These are phyloP conservation scores for Bruguiera parviflora DNA, from an alignment of 345 rosid species.

Conservation along the genomic window DNA sequence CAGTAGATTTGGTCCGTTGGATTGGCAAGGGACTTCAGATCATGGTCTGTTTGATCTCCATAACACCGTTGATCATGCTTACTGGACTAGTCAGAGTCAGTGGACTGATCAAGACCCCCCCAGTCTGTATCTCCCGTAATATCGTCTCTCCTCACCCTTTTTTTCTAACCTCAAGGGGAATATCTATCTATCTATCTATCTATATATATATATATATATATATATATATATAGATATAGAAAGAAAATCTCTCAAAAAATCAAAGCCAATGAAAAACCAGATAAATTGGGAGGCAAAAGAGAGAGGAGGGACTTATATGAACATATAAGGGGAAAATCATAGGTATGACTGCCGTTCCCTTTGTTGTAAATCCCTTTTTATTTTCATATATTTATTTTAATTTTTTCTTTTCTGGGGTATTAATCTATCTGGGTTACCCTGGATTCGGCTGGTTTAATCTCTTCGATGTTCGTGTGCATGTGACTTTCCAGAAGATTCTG, in stretches of 20 bases:
- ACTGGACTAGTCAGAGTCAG: conserved; percentile 83
- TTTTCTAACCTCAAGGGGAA: conserved; percentile 3
- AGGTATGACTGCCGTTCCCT: conserved; percentile 28
- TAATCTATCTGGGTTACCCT: conserved; percentile 12
- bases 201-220: background rate
- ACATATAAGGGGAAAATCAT: conserved; percentile 17
- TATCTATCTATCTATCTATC: background rate
- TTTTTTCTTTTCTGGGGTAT: conserved; percentile 5
- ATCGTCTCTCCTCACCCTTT: conserved; percentile 17
- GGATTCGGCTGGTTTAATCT: conserved; percentile 24
- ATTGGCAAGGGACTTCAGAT: conserved; percentile 68
- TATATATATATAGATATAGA: background rate
- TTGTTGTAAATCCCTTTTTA: conserved; percentile 37
- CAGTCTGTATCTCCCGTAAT: conserved; percentile 71
- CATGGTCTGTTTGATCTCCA: conserved; percentile 70
- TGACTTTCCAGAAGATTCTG: conserved; percentile 14
- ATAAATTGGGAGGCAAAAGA: conserved; percentile 16
- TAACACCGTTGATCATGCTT: conserved; percentile 61
- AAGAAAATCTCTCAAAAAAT: conserved; percentile 1
- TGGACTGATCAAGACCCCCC: conserved; percentile 68
- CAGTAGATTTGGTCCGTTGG: conserved; percentile 57
- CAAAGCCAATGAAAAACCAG: conserved; percentile 7
- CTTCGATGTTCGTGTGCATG: conserved; percentile 18
- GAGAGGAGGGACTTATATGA: background rate
- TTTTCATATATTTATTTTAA: conserved; percentile 10